Evolutionary conservation across 805 yeast species (phyloP).

Genomic region (Metschnikowia rubicola): DNA sequence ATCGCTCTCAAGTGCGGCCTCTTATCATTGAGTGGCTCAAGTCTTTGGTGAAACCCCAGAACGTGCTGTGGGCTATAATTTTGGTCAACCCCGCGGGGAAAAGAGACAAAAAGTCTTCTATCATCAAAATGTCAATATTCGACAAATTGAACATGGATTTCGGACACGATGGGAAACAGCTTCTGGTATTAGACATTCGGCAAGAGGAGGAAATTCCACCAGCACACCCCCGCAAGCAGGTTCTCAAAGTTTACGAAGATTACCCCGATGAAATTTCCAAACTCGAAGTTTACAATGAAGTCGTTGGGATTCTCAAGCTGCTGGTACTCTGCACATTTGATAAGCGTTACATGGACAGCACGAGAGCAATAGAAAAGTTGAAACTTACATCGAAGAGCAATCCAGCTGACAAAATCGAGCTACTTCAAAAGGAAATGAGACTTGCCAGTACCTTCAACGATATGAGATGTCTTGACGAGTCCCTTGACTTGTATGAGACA

Average conservation of each 20-base stretch:
- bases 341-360: slow-evolving; percentile 14
- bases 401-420: slow-evolving; percentile 7
- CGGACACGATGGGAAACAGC: slow-evolving; percentile 37
- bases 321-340: slow-evolving; percentile 54
- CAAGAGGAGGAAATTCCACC: slow-evolving; percentile 9
- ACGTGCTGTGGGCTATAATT: slow-evolving; percentile 61
- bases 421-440: slow-evolving; percentile 45
- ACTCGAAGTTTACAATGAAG: slow-evolving; percentile 49
- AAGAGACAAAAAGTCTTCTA: slow-evolving; percentile 32
- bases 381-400: slow-evolving; percentile 34
- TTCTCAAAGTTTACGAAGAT: slow-evolving; percentile 36
- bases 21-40: slow-evolving; percentile 77
- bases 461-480: slow-evolving; percentile 58
- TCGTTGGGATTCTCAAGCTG: slow-evolving; percentile 44
- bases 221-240: slow-evolving; percentile 6
- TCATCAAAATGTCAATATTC: slow-evolving; percentile 45
- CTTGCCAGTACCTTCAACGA: slow-evolving; percentile 51
- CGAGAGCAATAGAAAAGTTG: slow-evolving; percentile 11
- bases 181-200: slow-evolving; percentile 19
- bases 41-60: slow-evolving; percentile 31
- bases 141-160: slow-evolving; percentile 59
- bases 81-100: slow-evolving; percentile 43
- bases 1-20: slow-evolving; percentile 77
- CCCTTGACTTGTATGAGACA: slow-evolving; percentile 49
- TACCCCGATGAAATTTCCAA: slow-evolving; percentile 36